Conservation (phyloP, 495 filamentous ascomycete species). For the Penicillium nucicola region DNA sequence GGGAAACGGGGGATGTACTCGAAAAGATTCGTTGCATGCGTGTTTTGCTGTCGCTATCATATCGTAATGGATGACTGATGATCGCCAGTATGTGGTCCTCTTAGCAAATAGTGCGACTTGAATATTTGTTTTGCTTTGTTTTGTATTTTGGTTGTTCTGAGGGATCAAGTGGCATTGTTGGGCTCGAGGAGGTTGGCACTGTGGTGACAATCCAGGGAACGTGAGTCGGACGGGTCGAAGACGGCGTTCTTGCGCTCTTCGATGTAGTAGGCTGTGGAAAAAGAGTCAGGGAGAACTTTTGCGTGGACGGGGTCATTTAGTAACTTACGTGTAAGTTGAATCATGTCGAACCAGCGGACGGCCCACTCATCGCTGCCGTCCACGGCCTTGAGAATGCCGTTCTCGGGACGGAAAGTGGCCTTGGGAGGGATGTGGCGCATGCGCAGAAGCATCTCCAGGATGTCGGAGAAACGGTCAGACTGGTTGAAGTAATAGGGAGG, state of each 20-base stretch:
- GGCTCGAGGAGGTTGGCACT: constrained; percentile 60
- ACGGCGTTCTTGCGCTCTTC: constrained; percentile 42
- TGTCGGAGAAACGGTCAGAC: constrained; percentile 67
- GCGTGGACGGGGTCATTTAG: neutral
- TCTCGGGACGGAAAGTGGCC: constrained; percentile 46
- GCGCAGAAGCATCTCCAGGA: constrained; percentile 69
- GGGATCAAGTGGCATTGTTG: constrained; percentile 1
- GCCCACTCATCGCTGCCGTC: constrained; percentile 52
- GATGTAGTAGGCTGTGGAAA: constrained; percentile 33
- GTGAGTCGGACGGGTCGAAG: constrained; percentile 63
- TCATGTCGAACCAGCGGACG: constrained; percentile 57
- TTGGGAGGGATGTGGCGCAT: constrained; percentile 71
- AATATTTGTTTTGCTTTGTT: neutral
- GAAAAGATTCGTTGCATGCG: too few species aligned
- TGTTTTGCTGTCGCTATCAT: too few species aligned
- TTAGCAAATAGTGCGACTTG: too few species aligned
- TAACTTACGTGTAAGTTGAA: constrained; percentile 58
- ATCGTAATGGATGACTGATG: too few species aligned
- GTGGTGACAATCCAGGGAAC: constrained; percentile 65
- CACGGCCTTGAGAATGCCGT: constrained; percentile 51
- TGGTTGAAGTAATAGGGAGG: constrained; percentile 65
- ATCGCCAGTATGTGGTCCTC: too few species aligned
- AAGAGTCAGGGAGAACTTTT: constrained; percentile 1
- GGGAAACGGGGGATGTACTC: too few species aligned
- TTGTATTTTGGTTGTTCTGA: neutral